Conservation (phyloP, 2,329 filamentous ascomycete genomes). For the Phaeosphaeriaceae sp. region DNA sequence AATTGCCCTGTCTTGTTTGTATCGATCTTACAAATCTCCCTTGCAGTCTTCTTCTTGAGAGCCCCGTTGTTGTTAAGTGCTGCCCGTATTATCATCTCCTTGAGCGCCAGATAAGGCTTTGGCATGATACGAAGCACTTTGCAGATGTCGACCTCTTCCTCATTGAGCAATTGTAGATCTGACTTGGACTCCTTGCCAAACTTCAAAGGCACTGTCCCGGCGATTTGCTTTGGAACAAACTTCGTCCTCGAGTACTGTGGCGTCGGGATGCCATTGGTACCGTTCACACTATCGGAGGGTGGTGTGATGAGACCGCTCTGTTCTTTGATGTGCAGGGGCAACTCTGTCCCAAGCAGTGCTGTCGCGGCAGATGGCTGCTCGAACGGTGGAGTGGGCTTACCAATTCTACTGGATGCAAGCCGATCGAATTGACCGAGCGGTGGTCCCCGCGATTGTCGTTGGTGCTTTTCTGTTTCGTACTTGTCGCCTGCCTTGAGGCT, state of each 20-base stretch:
- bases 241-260: conserved; percentile 54
- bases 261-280: conserved; percentile 47
- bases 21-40: conserved; percentile 84
- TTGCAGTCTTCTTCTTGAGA: conserved; percentile 92
- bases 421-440: conserved; percentile 86
- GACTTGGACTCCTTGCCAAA: conserved; percentile 78
- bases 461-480: conserved; percentile 87
- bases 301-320: conserved; percentile 51
- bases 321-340: conserved; percentile 67
- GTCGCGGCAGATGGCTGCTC: conserved; percentile 79
- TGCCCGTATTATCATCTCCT: conserved; percentile 89
- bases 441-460: conserved; percentile 68
- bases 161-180: conserved; percentile 84
- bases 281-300: conserved; percentile 59
- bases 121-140: conserved; percentile 84
- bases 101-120: conserved; percentile 94
- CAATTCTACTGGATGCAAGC: conserved; percentile 73
- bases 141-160: conserved; percentile 86
- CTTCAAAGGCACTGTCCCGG: conserved; percentile 68
- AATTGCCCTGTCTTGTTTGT: conserved; percentile 83
- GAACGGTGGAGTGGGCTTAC: conserved; percentile 66
- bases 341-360: conserved; percentile 77
- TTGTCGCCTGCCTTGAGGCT: conserved; percentile 88
- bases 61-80: conserved; percentile 86
- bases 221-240: conserved; percentile 63